Conservation (phyloP, 2,329 filamentous ascomycete genomes). For the Dryadomyces sulphureus region DNA sequence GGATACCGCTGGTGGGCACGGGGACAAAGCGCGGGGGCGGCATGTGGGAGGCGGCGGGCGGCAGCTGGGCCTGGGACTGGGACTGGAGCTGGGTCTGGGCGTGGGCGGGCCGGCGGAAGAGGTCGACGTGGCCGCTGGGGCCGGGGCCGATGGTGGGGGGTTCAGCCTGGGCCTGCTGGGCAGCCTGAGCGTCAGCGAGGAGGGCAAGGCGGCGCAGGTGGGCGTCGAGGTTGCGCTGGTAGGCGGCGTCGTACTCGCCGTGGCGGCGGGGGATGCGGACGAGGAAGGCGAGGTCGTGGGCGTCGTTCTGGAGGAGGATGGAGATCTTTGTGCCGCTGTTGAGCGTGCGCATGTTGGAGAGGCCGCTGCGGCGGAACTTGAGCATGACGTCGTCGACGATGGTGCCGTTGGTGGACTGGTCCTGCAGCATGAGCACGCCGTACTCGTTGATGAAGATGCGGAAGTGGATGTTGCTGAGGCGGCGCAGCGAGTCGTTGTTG, state of each 20-base stretch:
- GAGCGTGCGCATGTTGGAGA: constrained; percentile 40
- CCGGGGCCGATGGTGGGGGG: constrained; percentile 30
- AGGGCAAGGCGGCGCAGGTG: constrained; percentile 38
- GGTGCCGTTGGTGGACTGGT: constrained; percentile 92
- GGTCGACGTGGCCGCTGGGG: constrained; percentile 27
- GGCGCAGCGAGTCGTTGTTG: constrained; percentile 48
- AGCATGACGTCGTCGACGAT: constrained; percentile 64
- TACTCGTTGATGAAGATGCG: constrained; percentile 81
- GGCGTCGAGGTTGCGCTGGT: constrained; percentile 50
- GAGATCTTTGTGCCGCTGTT: constrained; percentile 59
- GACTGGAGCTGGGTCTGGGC: background rate
- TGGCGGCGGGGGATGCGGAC: constrained; percentile 71
- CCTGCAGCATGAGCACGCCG: constrained; percentile 80
- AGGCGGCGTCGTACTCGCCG: constrained; percentile 48
- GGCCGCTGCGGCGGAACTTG: constrained; percentile 18
- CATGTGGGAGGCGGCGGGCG: background rate
- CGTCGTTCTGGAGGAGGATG: constrained; percentile 40
- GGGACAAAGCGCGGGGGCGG: constrained; percentile 6
- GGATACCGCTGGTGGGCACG: constrained; percentile 22
- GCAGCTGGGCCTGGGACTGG: background rate
- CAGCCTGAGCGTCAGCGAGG: constrained; percentile 17
- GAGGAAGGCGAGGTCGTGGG: constrained; percentile 58
- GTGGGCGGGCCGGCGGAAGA: constrained; percentile 13
- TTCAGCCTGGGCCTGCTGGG: constrained; percentile 13
- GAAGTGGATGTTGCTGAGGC: constrained; percentile 92